Percentiles rank a stretch among this genome's conserved stretches.
Evolutionary conservation across 805 yeast genomes (phyloP).

Genomic region (Lipomyces spencermartinsiae): DNA sequence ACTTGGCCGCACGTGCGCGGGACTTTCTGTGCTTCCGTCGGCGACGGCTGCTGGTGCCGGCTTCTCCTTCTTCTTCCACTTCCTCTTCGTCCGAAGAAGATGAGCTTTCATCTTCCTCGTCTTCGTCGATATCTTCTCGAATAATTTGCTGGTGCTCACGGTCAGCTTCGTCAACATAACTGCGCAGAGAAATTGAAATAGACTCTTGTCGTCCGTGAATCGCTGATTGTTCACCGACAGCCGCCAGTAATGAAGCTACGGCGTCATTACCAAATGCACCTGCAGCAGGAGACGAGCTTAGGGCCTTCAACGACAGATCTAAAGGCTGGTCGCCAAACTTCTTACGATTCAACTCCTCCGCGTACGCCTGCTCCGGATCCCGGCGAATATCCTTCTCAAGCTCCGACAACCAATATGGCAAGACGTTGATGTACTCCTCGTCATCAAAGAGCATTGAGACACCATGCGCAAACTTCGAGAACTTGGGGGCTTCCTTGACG

Average conservation of each 20-base stretch:
- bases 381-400: constrained; percentile 77
- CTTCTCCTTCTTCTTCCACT: constrained; percentile 41
- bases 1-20: constrained; percentile 9
- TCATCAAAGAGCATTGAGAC: constrained; percentile 85
- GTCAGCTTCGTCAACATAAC: constrained; percentile 27
- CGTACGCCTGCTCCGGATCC: constrained; percentile 80
- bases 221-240: constrained; percentile 38
- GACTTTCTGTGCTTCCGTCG: constrained; percentile 9
- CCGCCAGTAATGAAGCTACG: constrained; percentile 21
- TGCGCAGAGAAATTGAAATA: constrained; percentile 30
- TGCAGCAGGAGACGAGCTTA: constrained; percentile 12
- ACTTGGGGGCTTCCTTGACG: constrained; percentile 92
- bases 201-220: constrained; percentile 33
- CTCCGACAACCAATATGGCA: constrained; percentile 96
- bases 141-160: constrained; percentile 29
- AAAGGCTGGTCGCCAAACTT: constrained; percentile 37
- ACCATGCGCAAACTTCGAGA: constrained; percentile 93
- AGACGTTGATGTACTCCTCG: constrained; percentile 76
- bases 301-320: constrained; percentile 15
- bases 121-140: constrained; percentile 46
- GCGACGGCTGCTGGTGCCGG: constrained; percentile 17
- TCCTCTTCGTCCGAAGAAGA: constrained; percentile 41
- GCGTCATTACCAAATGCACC: constrained; percentile 7
- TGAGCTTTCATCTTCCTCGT: constrained; percentile 63
- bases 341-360: constrained; percentile 62